A percentile compares a stretch with the other conserved stretches of the same genome.
Evolutionary conservation across 2,329 filamentous ascomycete genomes (phyloP).

Genomic region (Aschersonia sp.): DNA sequence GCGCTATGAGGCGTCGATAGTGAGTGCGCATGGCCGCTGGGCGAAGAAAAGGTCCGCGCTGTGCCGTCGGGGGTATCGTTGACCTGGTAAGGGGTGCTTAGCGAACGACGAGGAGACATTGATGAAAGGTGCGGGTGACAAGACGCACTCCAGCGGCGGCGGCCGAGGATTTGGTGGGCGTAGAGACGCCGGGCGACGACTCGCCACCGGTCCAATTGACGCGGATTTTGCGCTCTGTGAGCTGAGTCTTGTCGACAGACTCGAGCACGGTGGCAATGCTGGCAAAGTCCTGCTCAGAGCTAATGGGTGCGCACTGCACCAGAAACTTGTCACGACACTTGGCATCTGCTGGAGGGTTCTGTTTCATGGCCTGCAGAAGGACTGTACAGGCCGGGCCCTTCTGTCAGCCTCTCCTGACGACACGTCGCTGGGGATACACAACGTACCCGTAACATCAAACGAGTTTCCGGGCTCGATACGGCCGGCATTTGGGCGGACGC

Average conservation of each 20-base stretch:
- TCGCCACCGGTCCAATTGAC: constrained; percentile 67
- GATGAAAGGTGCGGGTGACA: not conserved
- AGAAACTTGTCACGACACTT: constrained; percentile 97
- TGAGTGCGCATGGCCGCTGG: constrained; percentile 18
- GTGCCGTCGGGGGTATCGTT: constrained; percentile 27
- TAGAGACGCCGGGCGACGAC: constrained; percentile 18
- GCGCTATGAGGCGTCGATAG: constrained; percentile 12
- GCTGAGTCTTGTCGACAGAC: constrained; percentile 59
- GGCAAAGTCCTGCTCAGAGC: constrained; percentile 67
- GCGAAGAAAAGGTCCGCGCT: constrained; percentile 30
- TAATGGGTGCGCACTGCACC: constrained; percentile 79
- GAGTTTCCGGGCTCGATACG: constrained; percentile 81
- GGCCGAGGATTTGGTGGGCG: constrained; percentile 25
- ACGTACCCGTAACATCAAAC: constrained; percentile 79
- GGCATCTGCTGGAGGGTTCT: constrained; percentile 71
- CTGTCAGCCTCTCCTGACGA: too few relatives aligned
- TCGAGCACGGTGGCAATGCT: constrained; percentile 74
- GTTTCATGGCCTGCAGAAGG: constrained; percentile 94
- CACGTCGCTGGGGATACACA: too few relatives aligned
- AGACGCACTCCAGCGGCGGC: constrained; percentile 28
- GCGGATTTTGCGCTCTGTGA: constrained; percentile 92
- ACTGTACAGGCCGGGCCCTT: constrained; percentile 34
- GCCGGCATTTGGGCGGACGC: constrained; percentile 91
- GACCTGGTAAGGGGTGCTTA: constrained; percentile 8
- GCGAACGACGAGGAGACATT: not conserved